Evolutionary conservation across 345 rosid species (phyloP).

Genomic region (Dipteronia dyeriana): DNA sequence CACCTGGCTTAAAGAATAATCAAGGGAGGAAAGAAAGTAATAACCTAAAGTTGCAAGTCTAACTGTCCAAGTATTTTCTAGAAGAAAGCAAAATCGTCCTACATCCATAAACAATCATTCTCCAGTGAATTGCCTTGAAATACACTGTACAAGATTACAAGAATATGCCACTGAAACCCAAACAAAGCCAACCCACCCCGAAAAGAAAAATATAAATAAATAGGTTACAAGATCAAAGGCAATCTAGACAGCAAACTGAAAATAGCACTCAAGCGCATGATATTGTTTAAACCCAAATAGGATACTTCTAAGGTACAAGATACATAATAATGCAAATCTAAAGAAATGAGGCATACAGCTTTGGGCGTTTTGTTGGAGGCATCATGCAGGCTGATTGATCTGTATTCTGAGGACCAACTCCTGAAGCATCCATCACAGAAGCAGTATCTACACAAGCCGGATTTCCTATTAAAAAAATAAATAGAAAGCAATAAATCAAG

Average conservation of each 20-base stretch:
- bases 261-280: not conserved
- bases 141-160: not conserved
- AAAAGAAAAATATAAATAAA: not conserved
- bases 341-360: conserved; percentile 43
- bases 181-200: not conserved
- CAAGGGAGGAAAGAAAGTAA: not conserved
- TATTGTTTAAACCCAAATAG: not conserved
- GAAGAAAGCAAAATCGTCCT: not conserved
- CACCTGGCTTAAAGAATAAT: not conserved
- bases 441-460: conserved; percentile 24
- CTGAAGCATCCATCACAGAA: conserved; percentile 33
- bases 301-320: not conserved
- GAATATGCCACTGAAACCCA: not conserved
- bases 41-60: not conserved
- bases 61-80: not conserved
- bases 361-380: conserved; percentile 53
- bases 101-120: not conserved
- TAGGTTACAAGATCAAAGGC: not conserved
- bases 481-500: conserved; percentile 19
- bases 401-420: conserved; percentile 34
- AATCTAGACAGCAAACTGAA: not conserved
- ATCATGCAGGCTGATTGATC: conserved; percentile 34
- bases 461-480: conserved; percentile 31
- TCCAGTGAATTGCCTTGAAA: not conserved
- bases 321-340: conserved; percentile 15